phyloP scores from a whole-genome alignment of 139 green algal genomes.

The Haematococcus sp. region DNA sequence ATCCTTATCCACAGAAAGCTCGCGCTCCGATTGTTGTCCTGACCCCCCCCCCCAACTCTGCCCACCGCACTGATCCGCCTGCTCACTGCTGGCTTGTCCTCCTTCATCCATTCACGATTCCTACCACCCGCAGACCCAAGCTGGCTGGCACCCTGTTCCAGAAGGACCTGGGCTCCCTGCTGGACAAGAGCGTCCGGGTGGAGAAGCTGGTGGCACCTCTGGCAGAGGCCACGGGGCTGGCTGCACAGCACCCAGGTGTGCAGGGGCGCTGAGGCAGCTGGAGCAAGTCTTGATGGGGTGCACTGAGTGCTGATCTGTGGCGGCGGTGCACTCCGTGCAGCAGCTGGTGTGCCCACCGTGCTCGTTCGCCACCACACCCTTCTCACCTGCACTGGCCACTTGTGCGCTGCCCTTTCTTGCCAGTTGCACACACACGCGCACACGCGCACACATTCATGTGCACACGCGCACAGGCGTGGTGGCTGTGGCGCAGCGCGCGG shows the following conservation, averaged over 20 bases:
- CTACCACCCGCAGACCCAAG: slow-evolving; percentile 50
- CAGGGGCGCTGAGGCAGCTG: not conserved
- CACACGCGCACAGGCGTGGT: not conserved
- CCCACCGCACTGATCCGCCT: no score
- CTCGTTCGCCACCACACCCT: no score
- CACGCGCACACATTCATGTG: not conserved
- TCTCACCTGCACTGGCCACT: not conserved
- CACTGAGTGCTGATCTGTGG: no score
- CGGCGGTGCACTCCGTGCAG: no score
- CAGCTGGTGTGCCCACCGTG: no score
- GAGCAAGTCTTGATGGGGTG: not conserved
- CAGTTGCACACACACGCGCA: not conserved
- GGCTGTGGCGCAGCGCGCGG: slow-evolving; percentile 52
- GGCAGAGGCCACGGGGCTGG: slow-evolving; percentile 45
- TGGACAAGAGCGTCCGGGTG: slow-evolving; percentile 85
- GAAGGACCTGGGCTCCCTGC: slow-evolving; percentile 87
- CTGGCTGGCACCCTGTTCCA: slow-evolving; percentile 88
- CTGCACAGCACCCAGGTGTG: slow-evolving; percentile 6
- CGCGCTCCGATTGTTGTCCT: no score
- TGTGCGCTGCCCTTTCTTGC: not conserved
- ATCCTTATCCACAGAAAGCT: no score
- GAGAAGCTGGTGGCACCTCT: slow-evolving; percentile 69
- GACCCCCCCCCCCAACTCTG: no score
- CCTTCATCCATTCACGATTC: no score
- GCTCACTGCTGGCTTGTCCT: no score